phyloP scores from a whole-genome alignment of 2,329 filamentous ascomycete genomes.

The Exophiala mesophila region DNA sequence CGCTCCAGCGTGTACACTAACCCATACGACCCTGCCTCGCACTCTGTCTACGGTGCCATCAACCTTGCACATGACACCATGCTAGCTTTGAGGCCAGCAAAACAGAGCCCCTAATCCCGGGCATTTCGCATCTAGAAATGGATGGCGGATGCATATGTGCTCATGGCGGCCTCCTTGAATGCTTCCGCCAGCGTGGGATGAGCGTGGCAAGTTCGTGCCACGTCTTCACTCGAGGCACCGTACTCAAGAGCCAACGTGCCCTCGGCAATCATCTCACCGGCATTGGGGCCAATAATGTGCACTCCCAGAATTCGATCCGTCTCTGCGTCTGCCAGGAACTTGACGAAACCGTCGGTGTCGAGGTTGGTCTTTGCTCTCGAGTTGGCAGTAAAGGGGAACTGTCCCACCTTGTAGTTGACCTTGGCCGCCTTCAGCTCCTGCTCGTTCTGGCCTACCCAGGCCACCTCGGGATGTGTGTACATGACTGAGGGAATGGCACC shows the following conservation, averaged over 20 bases:
- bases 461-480: slow-evolving; percentile 98
- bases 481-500: slow-evolving; percentile 95
- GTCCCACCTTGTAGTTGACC: slow-evolving; percentile 86
- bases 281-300: slow-evolving; percentile 93
- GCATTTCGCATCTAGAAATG: slow-evolving; percentile 85
- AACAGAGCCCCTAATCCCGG: too few species aligned
- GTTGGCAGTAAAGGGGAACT: slow-evolving; percentile 97
- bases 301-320: slow-evolving; percentile 93
- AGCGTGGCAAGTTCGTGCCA: slow-evolving; percentile 90
- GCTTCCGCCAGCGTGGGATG: slow-evolving; percentile 95
- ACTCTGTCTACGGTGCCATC: too few species aligned
- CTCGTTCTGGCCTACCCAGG: slow-evolving; percentile 98
- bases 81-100: too few species aligned
- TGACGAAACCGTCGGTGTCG: slow-evolving; percentile 91
- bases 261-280: slow-evolving; percentile 99
- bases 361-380: slow-evolving; percentile 98
- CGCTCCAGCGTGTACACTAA: too few species aligned
- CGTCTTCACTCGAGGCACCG: slow-evolving; percentile 90
- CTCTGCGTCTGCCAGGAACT: slow-evolving; percentile 94
- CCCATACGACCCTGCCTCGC: too few species aligned
- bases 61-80: too few species aligned
- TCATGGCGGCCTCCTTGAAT: slow-evolving; percentile 99
- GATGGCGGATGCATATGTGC: slow-evolving; percentile 90
- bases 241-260: slow-evolving; percentile 94
- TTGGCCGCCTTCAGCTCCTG: slow-evolving; percentile 87